These are phyloP conservation scores for Melampsora occidentalis DNA, from an alignment of 1,284 basidiomycete genomes.

Conservation along the genomic window DNA sequence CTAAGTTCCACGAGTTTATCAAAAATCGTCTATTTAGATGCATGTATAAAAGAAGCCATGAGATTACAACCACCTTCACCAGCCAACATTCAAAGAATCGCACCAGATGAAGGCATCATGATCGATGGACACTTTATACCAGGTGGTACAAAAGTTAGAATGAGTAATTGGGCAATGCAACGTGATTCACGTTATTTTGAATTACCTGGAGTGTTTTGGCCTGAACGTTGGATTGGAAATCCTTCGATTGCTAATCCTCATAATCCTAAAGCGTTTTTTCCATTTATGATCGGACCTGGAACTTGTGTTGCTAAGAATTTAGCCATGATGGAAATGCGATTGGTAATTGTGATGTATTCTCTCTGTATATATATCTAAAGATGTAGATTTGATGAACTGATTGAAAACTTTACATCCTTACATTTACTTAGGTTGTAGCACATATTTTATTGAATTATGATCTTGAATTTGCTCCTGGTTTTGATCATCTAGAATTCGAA, in stretches of 20 bases:
- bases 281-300: slow-evolving; percentile 46
- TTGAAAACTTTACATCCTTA: not conserved
- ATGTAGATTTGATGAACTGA: not conserved
- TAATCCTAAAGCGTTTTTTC: slow-evolving; percentile 30
- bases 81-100: slow-evolving; percentile 50
- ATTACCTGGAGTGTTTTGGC: slow-evolving; percentile 47
- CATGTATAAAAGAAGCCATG: slow-evolving; percentile 52
- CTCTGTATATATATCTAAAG: too few species aligned
- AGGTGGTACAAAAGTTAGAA: slow-evolving; percentile 49
- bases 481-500: slow-evolving; percentile 36
- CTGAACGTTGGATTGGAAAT: slow-evolving; percentile 50
- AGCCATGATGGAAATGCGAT: slow-evolving; percentile 39
- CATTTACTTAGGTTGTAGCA: slow-evolving; percentile 2
- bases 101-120: slow-evolving; percentile 49
- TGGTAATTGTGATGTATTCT: not conserved
- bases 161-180: slow-evolving; percentile 51
- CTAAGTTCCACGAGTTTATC: slow-evolving; percentile 47
- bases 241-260: not conserved
- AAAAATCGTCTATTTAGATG: slow-evolving; percentile 49
- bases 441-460: slow-evolving; percentile 27
- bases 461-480: slow-evolving; percentile 23
- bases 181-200: slow-evolving; percentile 49
- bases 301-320: slow-evolving; percentile 48
- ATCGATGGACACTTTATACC: slow-evolving; percentile 50
- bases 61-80: slow-evolving; percentile 52